Evolutionary conservation across 2,329 filamentous ascomycete species (phyloP).

Genomic region (Botrytis porri): DNA sequence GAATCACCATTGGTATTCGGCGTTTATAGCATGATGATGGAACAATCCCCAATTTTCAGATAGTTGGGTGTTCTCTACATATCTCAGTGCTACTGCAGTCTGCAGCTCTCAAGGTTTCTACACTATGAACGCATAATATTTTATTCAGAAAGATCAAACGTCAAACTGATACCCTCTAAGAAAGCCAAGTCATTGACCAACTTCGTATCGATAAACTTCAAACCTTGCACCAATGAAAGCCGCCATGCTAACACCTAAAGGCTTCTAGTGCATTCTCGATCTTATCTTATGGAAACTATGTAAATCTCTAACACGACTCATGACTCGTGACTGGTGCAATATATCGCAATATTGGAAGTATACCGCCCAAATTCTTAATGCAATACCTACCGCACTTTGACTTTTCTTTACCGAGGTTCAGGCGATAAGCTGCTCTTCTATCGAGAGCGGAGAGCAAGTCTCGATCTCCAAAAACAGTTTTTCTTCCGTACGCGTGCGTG

Average conservation of each 20-base stretch:
- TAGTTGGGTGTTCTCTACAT: neutral
- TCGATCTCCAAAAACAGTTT: slow-evolving; percentile 5
- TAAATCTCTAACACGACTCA: neutral
- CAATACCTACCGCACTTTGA: neutral
- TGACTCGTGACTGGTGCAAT: neutral
- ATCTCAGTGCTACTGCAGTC: neutral
- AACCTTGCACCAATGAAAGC: neutral
- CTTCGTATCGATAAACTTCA: neutral
- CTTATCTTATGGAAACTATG: neutral
- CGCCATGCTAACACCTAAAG: neutral
- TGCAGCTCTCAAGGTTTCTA: neutral
- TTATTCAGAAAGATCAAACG: neutral
- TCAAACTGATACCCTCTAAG: neutral
- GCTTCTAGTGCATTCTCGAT: neutral
- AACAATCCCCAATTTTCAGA: neutral
- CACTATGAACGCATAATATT: neutral
- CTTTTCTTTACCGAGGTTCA: slow-evolving; percentile 14
- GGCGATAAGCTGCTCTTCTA: neutral
- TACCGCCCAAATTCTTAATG: neutral
- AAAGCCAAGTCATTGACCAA: neutral
- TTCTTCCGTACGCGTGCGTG: slow-evolving; percentile 10
- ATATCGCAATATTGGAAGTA: neutral
- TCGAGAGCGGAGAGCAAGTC: neutral
- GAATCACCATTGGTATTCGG: neutral
- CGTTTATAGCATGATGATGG: neutral